Evolutionary conservation across 1,284 basidiomycete species (phyloP), one percentile per base, ranked within the genome.

Genomic region (Polyporus tsugae): DNA sequence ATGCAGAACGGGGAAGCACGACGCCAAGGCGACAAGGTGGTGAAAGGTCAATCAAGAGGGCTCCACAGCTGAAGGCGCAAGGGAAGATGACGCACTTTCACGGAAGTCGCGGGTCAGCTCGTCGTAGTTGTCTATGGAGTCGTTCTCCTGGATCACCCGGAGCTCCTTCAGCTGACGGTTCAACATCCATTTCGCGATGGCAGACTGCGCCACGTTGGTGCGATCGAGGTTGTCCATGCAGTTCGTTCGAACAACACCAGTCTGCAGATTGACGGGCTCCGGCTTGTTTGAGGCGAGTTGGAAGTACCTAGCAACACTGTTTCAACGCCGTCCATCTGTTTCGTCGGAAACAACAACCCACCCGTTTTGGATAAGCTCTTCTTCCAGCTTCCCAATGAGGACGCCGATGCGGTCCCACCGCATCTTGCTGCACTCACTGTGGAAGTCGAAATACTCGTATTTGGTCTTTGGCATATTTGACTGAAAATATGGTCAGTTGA

Each of bases 391-490:
- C 67, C 95, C 93, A 52, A 98, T 86, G 52, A 99, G 86, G 19
- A 95, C 81, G 71, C 89, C 90, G 73, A 99, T 95, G 61, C 95
- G 89, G 78, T 99, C 95, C 89, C 96, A 99, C 67, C 95, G 91
- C 92, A 99, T 95, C 49, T 94, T 89, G 78, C 91, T 95, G 86
- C 97, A 99, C 81, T 99, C 96, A 74, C 90, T 91, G 81, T 99
- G 97, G 85, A 99, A 99, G 80, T 99, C 98, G 78, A 98, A 99
- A 84, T 99, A 98, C 71, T 94, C 87, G 79, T 99, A 99, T 77
- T 91, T 91, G 63, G 96, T 91, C 60, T 89, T 84, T 6, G 89
- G 85, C 41, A 92, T 75, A 70, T 88, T 85, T 62, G 90, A 80
- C 91, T 93, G 61, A 6, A 42, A 68, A 36, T 5, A 60, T 38